Base-by-base conservation (phyloP, 2,329 filamentous ascomycete genomes). In the Colletotrichum sp. region DNA sequence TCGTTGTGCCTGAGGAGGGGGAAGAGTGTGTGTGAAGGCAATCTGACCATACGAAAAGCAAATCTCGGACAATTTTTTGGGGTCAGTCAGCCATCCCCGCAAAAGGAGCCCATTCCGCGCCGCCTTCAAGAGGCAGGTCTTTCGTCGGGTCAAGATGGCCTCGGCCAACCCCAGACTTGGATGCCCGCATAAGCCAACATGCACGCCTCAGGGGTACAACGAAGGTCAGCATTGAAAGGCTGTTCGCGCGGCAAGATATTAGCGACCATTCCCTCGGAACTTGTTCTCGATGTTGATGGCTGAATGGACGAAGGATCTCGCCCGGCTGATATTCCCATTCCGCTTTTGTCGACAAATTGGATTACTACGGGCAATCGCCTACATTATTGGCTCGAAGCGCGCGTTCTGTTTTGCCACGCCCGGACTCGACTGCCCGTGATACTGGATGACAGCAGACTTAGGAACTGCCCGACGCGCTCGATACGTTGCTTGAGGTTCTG, bases 61-160 rank as follows among this genome's bases (percentile, higher is more conserved):
- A 72, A 75, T 72, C 52, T 75, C 73, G 69, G 63, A 57, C 70
- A 68, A 68, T 75, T 68, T 18, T 63, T 39, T 24, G 24, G 55
- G n/a, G 43, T 21, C 21, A 65, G 57, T 12, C 63, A 10, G 13
- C 57, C 48, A n/a, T 63, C 67, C 73, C 73, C 57, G 63, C 68
- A 72, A 63, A 24, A 59, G 39, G 32, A 68, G 43, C 52, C 36
- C n/a, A 24, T 32, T 24, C n/a, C 34, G 32, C 16, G 59, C 64
- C 43, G 15, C 24, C 24, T 28, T 18, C 39, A 63, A 64, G 26
- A 67, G 43, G 69, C 59, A 73, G 43, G 43, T 59, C 21, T 43
- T n/a, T 52, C 65, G 43, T 48, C 26, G 43, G 34, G 8, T 12
- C 7, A 4, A 55, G 52, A 13, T 65, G n/a, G 36, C 30, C 30